Conservation (phyloP, 495 filamentous ascomycete genomes). For the Aspergillus ostianus region DNA sequence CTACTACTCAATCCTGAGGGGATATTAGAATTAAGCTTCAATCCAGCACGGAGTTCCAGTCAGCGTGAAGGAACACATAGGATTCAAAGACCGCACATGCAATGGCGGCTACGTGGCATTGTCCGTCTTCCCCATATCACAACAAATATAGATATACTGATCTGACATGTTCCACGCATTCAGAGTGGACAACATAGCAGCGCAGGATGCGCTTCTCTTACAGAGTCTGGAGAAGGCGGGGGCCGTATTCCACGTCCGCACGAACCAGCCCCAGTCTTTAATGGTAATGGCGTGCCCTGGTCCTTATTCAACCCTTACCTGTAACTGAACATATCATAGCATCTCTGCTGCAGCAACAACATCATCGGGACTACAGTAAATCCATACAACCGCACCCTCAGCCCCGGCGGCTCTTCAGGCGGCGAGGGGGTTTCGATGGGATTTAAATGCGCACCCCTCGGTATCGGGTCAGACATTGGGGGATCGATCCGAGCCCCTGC, state of each 20-base stretch:
- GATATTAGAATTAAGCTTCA: slow-evolving; percentile 21
- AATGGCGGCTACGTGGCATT: slow-evolving; percentile 43
- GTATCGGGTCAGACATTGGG: slow-evolving; percentile 67
- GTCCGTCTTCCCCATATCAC: slow-evolving; percentile 16
- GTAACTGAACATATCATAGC: slow-evolving; percentile 24
- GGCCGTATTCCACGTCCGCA: slow-evolving; percentile 64
- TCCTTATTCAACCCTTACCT: not conserved
- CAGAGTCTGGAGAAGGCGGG: slow-evolving; percentile 37
- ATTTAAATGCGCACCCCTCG: slow-evolving; percentile 59
- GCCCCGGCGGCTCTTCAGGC: slow-evolving; percentile 62
- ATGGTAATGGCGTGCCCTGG: slow-evolving; percentile 29
- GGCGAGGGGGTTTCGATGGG: slow-evolving; percentile 68
- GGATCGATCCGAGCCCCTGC: slow-evolving; percentile 62
- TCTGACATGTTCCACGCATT: not conserved
- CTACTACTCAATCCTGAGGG: not conserved
- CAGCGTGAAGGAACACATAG: slow-evolving; percentile 64
- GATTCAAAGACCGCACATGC: slow-evolving; percentile 47
- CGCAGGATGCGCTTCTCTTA: slow-evolving; percentile 37
- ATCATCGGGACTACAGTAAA: slow-evolving; percentile 64
- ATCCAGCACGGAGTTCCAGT: slow-evolving; percentile 67
- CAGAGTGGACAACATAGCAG: slow-evolving; percentile 35
- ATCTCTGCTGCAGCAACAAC: slow-evolving; percentile 55
- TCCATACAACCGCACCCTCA: slow-evolving; percentile 55
- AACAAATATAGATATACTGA: not conserved
- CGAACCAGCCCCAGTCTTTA: slow-evolving; percentile 56